Evolutionary conservation across 169 alveolate species (phyloP).

Genomic region (Babesia sp.): DNA sequence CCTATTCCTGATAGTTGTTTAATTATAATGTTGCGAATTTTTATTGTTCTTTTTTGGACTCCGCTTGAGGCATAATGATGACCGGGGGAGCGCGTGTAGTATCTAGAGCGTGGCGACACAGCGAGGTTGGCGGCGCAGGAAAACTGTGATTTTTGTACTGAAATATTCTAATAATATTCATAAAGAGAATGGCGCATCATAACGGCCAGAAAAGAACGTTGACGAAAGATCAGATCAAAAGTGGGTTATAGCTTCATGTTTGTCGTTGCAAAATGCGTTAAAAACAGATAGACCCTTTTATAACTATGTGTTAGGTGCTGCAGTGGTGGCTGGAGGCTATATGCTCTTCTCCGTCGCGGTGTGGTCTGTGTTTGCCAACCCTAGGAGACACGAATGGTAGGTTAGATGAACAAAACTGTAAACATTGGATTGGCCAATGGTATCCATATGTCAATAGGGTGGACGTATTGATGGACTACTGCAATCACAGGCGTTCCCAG

Average conservation of each 20-base stretch:
- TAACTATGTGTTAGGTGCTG: conserved; percentile 30
- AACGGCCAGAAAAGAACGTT: not conserved
- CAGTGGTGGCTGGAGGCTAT: conserved; percentile 62
- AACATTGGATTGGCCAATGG: too few relatives aligned
- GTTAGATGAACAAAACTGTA: not conserved
- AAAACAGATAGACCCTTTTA: not conserved
- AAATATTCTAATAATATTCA: not conserved
- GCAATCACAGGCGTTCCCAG: conserved; percentile 64
- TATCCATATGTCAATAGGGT: conserved; percentile 41
- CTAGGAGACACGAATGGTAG: conserved; percentile 69
- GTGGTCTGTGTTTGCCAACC: conserved; percentile 63
- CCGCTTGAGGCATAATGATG: too few relatives aligned
- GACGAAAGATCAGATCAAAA: conserved; percentile 15
- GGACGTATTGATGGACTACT: conserved; percentile 65
- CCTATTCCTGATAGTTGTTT: too few relatives aligned
- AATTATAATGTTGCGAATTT: too few relatives aligned
- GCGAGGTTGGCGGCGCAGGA: too few relatives aligned
- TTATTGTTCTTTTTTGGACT: too few relatives aligned
- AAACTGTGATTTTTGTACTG: not conserved
- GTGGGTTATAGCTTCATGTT: conserved; percentile 1
- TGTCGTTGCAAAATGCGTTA: too few relatives aligned
- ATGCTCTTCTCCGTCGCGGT: conserved; percentile 67
- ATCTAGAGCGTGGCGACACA: too few relatives aligned
- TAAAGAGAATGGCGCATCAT: conserved; percentile 5
- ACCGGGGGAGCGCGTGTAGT: too few relatives aligned